Conservation (phyloP, 768 basidiomycete genomes). For the Boletus rufocinnamomeus region DNA sequence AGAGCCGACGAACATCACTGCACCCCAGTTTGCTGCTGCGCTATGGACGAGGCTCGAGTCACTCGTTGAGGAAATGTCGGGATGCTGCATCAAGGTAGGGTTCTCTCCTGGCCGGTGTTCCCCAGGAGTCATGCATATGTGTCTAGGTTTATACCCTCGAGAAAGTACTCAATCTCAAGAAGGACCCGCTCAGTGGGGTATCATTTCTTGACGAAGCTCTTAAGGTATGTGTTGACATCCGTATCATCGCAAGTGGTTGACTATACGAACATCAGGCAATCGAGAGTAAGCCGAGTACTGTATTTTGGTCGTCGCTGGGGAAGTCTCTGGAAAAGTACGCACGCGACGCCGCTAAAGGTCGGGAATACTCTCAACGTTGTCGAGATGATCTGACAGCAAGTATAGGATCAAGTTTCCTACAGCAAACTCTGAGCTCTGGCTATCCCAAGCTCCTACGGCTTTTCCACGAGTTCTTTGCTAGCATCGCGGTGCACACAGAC, state of each 20-base stretch:
- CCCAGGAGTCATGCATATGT: background rate
- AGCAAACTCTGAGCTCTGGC: conserved; percentile 82
- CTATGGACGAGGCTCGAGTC: conserved; percentile 59
- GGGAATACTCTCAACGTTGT: conserved; percentile 5
- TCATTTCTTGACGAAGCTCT: conserved; percentile 92
- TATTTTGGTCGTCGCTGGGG: conserved; percentile 86
- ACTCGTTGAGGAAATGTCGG: conserved; percentile 83
- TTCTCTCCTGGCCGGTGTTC: too few species aligned
- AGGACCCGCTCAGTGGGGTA: conserved; percentile 71
- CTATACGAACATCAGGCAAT: conserved; percentile 53
- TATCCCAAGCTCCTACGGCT: conserved; percentile 88
- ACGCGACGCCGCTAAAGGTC: conserved; percentile 80
- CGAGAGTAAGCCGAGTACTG: conserved; percentile 88
- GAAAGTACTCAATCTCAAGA: conserved; percentile 89
- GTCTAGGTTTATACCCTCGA: conserved; percentile 89
- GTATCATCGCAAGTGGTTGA: conserved; percentile 1
- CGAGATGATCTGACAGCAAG: conserved; percentile 5
- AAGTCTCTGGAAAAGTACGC: conserved; percentile 80
- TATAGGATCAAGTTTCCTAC: conserved; percentile 83
- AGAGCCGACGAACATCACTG: conserved; percentile 86
- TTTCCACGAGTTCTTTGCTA: conserved; percentile 96
- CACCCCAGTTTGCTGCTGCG: conserved; percentile 81
- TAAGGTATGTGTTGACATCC: conserved; percentile 56
- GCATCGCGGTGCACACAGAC: conserved; percentile 94
- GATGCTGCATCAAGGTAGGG: conserved; percentile 83